A percentile compares a stretch with the other conserved stretches of the same genome.
Evolutionary conservation across 768 basidiomycete genomes (phyloP).

Genomic region (Cubamyces sp.): DNA sequence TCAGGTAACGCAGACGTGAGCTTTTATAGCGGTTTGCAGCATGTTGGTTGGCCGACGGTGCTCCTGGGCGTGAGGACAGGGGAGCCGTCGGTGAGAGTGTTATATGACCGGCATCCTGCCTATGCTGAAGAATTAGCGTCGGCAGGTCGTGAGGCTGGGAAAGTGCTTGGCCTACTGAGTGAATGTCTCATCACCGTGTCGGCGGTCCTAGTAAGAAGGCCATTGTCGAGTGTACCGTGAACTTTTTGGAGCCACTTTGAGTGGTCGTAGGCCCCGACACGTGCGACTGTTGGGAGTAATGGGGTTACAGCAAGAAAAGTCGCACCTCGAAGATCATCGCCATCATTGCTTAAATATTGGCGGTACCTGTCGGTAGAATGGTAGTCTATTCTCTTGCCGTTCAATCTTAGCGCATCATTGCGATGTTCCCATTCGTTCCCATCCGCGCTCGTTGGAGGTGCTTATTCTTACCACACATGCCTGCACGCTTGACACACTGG

Average conservation of each 20-base stretch:
- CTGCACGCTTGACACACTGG: no score
- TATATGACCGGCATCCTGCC: slow-evolving; percentile 11
- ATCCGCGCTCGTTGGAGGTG: no score
- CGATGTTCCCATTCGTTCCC: no score
- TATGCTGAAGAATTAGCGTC: neutral
- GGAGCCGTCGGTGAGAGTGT: slow-evolving; percentile 12
- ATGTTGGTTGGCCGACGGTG: neutral
- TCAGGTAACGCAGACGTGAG: slow-evolving; percentile 1
- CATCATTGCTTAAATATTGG: neutral
- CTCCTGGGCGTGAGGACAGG: slow-evolving; percentile 4
- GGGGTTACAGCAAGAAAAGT: neutral
- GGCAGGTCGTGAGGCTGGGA: neutral
- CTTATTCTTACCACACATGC: no score
- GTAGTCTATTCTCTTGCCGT: no score
- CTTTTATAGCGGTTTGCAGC: slow-evolving; percentile 12
- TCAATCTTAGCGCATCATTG: no score
- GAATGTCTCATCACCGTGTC: slow-evolving; percentile 14
- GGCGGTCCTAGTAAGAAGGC: neutral
- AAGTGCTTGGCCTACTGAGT: neutral
- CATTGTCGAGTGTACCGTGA: neutral
- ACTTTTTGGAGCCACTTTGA: neutral
- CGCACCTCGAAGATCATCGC: neutral
- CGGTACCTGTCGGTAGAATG: neutral
- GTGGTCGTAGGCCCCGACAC: neutral
- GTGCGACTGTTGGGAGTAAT: neutral